Conservation (phyloP, 2,329 filamentous ascomycete genomes). For the Fusarium sp. region DNA sequence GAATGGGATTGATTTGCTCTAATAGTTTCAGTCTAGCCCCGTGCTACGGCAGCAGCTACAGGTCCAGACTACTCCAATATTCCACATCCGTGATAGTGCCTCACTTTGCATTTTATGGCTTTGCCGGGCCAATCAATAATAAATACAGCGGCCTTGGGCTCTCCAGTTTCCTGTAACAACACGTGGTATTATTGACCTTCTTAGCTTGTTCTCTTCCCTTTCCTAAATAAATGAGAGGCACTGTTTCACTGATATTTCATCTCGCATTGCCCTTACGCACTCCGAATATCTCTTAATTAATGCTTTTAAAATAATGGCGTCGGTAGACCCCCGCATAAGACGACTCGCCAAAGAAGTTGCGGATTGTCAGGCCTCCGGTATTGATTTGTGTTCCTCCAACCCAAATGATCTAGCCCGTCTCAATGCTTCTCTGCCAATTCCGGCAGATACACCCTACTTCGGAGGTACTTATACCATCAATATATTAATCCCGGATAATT, state of each 20-base stretch:
- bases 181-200: neutral
- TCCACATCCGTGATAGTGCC: neutral
- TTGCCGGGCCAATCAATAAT: neutral
- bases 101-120: neutral
- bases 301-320: neutral
- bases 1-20: neutral
- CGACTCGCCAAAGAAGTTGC: neutral
- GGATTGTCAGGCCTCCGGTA: neutral
- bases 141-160: fast-evolving
- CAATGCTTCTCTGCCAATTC: neutral
- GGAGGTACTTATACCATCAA: neutral
- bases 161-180: neutral
- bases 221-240: neutral
- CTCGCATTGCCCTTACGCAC: fast-evolving
- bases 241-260: neutral
- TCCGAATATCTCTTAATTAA: neutral
- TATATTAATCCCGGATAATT: fast-evolving
- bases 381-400: neutral
- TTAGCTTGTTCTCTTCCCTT: neutral
- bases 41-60: fast-evolving
- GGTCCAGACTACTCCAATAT: neutral
- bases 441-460: neutral
- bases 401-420: neutral
- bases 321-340: neutral
- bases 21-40: neutral